A percentile compares a stretch with the other conserved stretches of the same genome.
These are phyloP conservation scores for Thelonectria rubi DNA, from an alignment of 2,329 filamentous ascomycete genomes.

Conservation along the genomic window DNA sequence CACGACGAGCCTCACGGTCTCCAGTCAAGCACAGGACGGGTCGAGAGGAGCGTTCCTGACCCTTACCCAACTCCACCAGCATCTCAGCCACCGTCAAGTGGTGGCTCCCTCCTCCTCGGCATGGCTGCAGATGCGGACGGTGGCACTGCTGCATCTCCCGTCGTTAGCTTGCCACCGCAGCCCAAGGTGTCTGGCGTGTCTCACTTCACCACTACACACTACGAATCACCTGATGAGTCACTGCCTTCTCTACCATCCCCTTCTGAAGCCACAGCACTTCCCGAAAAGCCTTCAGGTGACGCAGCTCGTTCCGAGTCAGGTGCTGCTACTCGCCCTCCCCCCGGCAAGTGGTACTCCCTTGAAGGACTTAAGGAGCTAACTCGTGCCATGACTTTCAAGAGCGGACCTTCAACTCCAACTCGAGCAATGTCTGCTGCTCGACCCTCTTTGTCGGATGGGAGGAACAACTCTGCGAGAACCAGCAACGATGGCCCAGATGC, in stretches of 20 bases:
- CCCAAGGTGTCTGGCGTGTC: slow-evolving; percentile 37
- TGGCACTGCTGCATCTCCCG: slow-evolving; percentile 35
- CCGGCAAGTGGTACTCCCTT: slow-evolving; percentile 68
- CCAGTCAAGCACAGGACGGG: slow-evolving; percentile 35
- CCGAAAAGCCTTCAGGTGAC: slow-evolving; percentile 43
- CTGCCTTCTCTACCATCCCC: slow-evolving; percentile 33
- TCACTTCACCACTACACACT: slow-evolving; percentile 42
- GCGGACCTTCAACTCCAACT: slow-evolving; percentile 88
- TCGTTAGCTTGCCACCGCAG: slow-evolving; percentile 32
- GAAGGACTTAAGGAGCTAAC: slow-evolving; percentile 88
- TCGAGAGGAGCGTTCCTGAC: slow-evolving; percentile 42
- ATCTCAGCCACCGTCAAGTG: slow-evolving; percentile 57
- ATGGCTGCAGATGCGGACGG: slow-evolving; percentile 38
- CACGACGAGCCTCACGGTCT: slow-evolving; percentile 38
- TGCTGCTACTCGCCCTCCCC: slow-evolving; percentile 49
- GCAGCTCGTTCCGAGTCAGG: slow-evolving; percentile 60
- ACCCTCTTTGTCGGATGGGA: slow-evolving; percentile 59
- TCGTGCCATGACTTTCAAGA: slow-evolving; percentile 78
- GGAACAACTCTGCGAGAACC: slow-evolving; percentile 50
- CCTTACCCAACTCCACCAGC: slow-evolving; percentile 67
- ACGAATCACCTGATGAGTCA: slow-evolving; percentile 38
- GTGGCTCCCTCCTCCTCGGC: slow-evolving; percentile 44
- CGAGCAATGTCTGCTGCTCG: slow-evolving; percentile 79
- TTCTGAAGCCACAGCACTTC: slow-evolving; percentile 31
- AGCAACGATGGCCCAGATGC: slow-evolving; percentile 54